phyloP scores from a whole-genome alignment of 2,329 filamentous ascomycete genomes.

The Bipolaris sorokiniana region DNA sequence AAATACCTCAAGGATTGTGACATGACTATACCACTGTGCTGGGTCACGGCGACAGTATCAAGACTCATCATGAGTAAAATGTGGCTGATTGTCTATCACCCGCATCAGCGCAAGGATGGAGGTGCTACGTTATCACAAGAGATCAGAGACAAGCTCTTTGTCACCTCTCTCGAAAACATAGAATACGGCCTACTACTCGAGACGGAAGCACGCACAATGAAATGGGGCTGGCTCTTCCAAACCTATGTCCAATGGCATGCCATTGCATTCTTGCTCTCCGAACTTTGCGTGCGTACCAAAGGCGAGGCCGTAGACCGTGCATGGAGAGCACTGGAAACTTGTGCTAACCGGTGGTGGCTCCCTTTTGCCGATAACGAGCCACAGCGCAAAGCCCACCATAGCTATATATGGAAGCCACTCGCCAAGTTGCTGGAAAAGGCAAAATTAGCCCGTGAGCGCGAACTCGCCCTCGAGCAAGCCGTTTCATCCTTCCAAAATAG shows the following conservation, averaged over 20 bases:
- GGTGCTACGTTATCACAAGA: constrained; percentile 63
- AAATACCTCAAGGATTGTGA: constrained; percentile 60
- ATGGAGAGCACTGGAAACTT: constrained; percentile 63
- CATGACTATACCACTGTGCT: constrained; percentile 65
- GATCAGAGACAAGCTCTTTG: constrained; percentile 71
- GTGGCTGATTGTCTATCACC: constrained; percentile 78
- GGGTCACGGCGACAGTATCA: constrained; percentile 71
- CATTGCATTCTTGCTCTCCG: constrained; percentile 65
- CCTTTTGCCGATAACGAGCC: constrained; percentile 33
- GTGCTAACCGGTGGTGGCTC: constrained; percentile 52
- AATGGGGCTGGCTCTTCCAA: constrained; percentile 70
- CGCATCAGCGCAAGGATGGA: constrained; percentile 67
- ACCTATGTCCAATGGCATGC: constrained; percentile 72
- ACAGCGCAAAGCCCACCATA: constrained; percentile 45
- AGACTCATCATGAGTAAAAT: constrained; percentile 78
- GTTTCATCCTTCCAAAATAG: constrained; percentile 35
- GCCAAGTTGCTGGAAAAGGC: constrained; percentile 67
- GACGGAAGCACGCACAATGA: constrained; percentile 64
- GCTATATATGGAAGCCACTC: constrained; percentile 69
- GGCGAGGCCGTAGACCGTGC: constrained; percentile 65
- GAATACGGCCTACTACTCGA: constrained; percentile 73
- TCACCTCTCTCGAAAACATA: constrained; percentile 75
- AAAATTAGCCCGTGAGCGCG: constrained; percentile 58
- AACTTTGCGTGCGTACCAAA: constrained; percentile 63
- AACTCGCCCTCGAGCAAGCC: constrained; percentile 52